phyloP scores from a whole-genome alignment of 805 yeast genomes.

The Metschnikowia gelsemii region DNA sequence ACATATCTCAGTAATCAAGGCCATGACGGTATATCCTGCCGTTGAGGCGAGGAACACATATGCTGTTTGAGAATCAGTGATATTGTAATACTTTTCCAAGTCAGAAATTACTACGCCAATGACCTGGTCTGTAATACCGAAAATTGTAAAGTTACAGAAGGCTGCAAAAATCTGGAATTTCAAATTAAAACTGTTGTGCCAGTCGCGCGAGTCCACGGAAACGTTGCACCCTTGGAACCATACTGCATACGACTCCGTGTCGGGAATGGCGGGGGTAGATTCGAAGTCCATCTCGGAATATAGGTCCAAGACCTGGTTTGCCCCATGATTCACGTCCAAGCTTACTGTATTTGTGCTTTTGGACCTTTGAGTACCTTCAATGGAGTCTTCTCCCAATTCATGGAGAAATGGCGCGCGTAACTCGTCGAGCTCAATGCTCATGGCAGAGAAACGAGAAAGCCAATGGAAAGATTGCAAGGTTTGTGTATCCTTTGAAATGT shows the following conservation, averaged over 20 bases:
- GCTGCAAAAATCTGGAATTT: constrained; percentile 44
- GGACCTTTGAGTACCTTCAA: no score
- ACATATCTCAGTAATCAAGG: constrained; percentile 44
- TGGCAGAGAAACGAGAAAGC: background rate
- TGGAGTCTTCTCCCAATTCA: no score
- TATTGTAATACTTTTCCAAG: constrained; percentile 45
- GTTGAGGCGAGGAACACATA: constrained; percentile 52
- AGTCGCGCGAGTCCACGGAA: constrained; percentile 39
- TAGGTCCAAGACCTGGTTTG: no score
- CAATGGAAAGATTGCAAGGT: no score
- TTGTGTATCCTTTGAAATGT: background rate
- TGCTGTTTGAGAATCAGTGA: constrained; percentile 50
- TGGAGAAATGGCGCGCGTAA: constrained; percentile 2
- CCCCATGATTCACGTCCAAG: no score
- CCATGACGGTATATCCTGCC: constrained; percentile 54
- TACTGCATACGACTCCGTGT: constrained; percentile 16
- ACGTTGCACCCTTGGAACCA: constrained; percentile 29
- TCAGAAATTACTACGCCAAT: constrained; percentile 59
- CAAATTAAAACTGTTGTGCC: constrained; percentile 37
- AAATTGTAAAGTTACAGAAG: constrained; percentile 40
- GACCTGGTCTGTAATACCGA: constrained; percentile 62
- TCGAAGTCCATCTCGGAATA: no score
- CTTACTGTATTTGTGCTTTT: no score
- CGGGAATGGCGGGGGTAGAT: constrained; percentile 13
- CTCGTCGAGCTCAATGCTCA: constrained; percentile 6